phyloP scores from a whole-genome alignment of 768 basidiomycete genomes.

The Mycena indigotica region DNA sequence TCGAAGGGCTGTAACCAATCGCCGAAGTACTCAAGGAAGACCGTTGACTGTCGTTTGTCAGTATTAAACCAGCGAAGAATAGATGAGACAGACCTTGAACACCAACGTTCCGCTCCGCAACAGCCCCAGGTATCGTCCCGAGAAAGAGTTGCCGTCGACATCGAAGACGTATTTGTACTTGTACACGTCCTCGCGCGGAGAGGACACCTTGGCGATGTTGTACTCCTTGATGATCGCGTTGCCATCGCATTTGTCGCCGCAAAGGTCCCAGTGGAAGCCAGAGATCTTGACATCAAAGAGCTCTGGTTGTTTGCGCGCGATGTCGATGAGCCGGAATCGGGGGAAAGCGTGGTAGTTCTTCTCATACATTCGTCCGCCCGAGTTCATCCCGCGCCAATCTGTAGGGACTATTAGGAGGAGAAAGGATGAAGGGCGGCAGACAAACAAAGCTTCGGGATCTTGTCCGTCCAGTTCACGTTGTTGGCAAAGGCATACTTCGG shows the following conservation, averaged over 20 bases:
- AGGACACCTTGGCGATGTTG: background rate
- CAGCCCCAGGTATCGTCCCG: conserved; percentile 5
- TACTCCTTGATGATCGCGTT: conserved; percentile 4
- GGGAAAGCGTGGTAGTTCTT: conserved; percentile 8
- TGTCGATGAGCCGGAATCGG: conserved; percentile 9
- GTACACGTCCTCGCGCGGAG: conserved; percentile 11
- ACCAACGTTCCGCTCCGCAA: conserved; percentile 10
- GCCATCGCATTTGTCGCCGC: conserved; percentile 5
- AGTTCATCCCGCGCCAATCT: conserved; percentile 7
- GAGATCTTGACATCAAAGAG: conserved; percentile 3
- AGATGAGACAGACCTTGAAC: conserved; percentile 5
- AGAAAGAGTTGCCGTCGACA: conserved; percentile 13
- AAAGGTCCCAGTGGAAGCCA: conserved; percentile 3
- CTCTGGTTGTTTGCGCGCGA: conserved; percentile 3
- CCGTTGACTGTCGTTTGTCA: background rate
- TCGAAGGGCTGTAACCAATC: conserved; percentile 6
- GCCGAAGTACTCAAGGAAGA: conserved; percentile 5
- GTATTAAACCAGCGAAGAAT: background rate
- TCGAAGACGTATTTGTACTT: conserved; percentile 11
- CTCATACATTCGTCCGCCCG: conserved; percentile 3
- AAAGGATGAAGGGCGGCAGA: background rate
- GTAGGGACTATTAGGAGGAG: background rate
- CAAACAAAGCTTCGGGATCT: conserved; percentile 7
- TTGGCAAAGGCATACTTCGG: conserved; percentile 13
- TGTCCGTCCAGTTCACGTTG: conserved; percentile 17